These are phyloP conservation scores for Thalassiosira profunda DNA, from an alignment of 108 stramenopile species.

Conservation along the genomic window DNA sequence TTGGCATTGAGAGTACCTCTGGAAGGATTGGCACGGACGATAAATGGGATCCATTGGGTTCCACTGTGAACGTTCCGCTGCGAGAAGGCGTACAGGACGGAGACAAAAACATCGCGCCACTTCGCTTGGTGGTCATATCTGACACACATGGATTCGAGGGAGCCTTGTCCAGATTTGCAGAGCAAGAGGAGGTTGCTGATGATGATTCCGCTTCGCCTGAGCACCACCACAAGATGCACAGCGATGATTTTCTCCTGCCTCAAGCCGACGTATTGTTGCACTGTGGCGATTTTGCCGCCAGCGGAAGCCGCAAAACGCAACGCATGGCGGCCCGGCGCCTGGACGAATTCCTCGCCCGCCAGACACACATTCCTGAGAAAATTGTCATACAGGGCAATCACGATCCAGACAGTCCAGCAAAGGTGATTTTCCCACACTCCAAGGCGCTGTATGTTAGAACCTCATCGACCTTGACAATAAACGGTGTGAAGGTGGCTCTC, in stretches of 20 bases:
- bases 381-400: conserved; percentile 85
- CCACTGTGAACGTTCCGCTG: conserved; percentile 21
- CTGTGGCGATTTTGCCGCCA: conserved; percentile 75
- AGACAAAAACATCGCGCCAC: conserved; percentile 20
- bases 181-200: background rate
- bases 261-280: conserved; percentile 73
- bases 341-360: conserved; percentile 66
- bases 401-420: conserved; percentile 62
- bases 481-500: conserved; percentile 45
- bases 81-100: background rate
- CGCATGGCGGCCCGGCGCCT: conserved; percentile 43
- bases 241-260: conserved; percentile 49
- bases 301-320: conserved; percentile 36
- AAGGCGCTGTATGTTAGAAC: conserved; percentile 61
- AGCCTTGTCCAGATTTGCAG: conserved; percentile 34
- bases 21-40: conserved; percentile 12
- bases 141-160: conserved; percentile 84
- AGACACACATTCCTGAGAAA: conserved; percentile 68
- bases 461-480: conserved; percentile 41
- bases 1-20: background rate
- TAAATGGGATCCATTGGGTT: conserved; percentile 24
- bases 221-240: background rate
- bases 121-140: conserved; percentile 64
- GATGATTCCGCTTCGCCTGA: background rate
- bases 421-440: conserved; percentile 41